Conservation (phyloP, 768 basidiomycete genomes). For the Galerina sulciceps region DNA sequence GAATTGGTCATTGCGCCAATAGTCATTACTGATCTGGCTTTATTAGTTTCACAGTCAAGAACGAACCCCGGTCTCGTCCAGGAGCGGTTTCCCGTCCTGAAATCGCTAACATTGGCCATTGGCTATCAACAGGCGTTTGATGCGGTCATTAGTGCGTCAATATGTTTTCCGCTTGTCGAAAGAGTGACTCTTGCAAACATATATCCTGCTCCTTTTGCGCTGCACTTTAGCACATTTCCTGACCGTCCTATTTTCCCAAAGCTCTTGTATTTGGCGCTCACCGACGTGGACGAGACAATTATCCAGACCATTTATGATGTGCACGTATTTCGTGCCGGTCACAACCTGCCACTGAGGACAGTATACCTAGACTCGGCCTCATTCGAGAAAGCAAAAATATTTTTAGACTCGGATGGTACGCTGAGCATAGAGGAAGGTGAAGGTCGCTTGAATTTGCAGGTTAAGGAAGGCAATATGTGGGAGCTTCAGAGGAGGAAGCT, state of each 20-base stretch:
- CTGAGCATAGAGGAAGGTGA: no score
- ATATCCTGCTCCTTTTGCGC: neutral
- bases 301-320: neutral
- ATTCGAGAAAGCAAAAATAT: no score
- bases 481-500: slow-evolving; percentile 5
- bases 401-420: no score
- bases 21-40: slow-evolving; percentile 3
- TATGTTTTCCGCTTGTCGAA: neutral
- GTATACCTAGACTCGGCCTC: neutral
- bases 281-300: neutral
- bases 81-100: neutral
- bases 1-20: slow-evolving; percentile 18
- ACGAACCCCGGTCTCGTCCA: neutral
- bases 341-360: neutral
- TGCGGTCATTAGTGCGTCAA: neutral
- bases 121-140: neutral
- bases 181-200: neutral
- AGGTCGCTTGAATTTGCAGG: neutral
- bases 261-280: neutral
- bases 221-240: neutral
- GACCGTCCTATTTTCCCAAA: neutral
- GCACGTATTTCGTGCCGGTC: neutral
- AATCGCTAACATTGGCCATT: neutral
- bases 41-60: neutral
- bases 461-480: slow-evolving; percentile 7